Base-by-base conservation (phyloP, 208 protist species). In the Leptomonas seymouri region DNA sequence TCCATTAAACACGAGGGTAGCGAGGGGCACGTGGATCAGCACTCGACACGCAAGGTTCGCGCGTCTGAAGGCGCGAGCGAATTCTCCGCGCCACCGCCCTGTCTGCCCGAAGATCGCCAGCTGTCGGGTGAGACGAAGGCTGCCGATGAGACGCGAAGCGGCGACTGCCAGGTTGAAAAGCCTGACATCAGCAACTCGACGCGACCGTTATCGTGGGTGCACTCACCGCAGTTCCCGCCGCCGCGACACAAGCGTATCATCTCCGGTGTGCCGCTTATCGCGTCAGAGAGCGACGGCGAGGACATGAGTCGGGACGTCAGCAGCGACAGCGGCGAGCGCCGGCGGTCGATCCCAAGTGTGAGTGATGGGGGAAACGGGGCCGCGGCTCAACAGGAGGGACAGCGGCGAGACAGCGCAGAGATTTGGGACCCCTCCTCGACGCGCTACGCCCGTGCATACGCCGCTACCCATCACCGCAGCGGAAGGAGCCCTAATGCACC, bases 211-310 rank as follows among this genome's bases (percentile, higher is more conserved):
- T 39, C 39, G 27, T 27, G 21, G 18, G 55, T 45, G 7, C 9
- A 8, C 36, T 27, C 55, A 27, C 8, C 55, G 21, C 9, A 30
- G 23, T 30, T n/a, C 14, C 6, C 34, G 28, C 6, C 58, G 27
- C 28, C 12, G 44, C 48, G 36, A 21, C 34, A 57, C 36, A 23
- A 55, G 42, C 46, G 48, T 5, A 67, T 57, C 12, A 30, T 67
- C 9, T 67, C 61, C 12, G 61, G 49, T 12, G 61, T 67, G 18
- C 61, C 48, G n/a, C 44, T 57, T 20, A 12, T 67, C 16, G 1
- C 36, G 8, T 67, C 61, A 2, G 61, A 67, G 31, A 67, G 61
- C 25, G 61, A 57, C 31, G 46, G 55, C 30, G 60, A 55, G 9
- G 60, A 65, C 9, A 34, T 18, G 21, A 53, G 60, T 31, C 45